Base-by-base conservation (phyloP, 495 filamentous ascomycete genomes). In the Sabuloglossum arenarium region DNA sequence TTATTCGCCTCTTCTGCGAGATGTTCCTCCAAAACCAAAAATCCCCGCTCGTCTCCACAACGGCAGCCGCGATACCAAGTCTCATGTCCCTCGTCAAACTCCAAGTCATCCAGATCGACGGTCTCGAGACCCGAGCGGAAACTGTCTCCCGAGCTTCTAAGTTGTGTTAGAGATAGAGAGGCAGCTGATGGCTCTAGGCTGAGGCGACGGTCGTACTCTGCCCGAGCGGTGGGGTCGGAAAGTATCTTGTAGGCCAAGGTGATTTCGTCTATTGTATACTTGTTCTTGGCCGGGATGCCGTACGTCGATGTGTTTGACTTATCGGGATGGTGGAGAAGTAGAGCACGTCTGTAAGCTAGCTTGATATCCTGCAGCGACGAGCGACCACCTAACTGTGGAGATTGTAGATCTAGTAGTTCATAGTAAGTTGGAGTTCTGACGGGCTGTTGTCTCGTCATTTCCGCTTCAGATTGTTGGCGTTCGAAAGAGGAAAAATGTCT, bases 241-340 rank as follows among this genome's bases (percentile, higher is more conserved):
- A 95, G 78, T 0, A 76, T 78, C 19, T 75, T 75, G 70, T 83
- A 91, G 55, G 88, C 88, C 21, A 74, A 65, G 16, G 84, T 78
- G 58, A 95, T 90, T 59, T 87, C 76, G 68, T 95, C 88, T 54
- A 95, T 74, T 11, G 81, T 34, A 19, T 11, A 10, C 11, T 11
- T 43, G 24, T 49, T 5, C 19, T 19, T 3, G 6, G 3, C 10
- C n/a, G 19, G 19, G 24, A 3, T 28, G 16, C 19, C 11, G 30
- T 23, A 2, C 56, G 0, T 50, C 58, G 58, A 28, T 2, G 51
- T 30, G 9, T 34, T 32, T 23, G 66, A 63, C 64, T 93, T 93
- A 71, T 95, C 88, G 0, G 88, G 88, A 66, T 94, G 88, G 67
- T 93, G 72, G 50, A 69, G 72, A 6, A 95, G 74, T 10, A 95